Percentiles rank a stretch among this genome's conserved stretches.
Conservation (phyloP, 305 asterid species). For the Rubia balearica region DNA sequence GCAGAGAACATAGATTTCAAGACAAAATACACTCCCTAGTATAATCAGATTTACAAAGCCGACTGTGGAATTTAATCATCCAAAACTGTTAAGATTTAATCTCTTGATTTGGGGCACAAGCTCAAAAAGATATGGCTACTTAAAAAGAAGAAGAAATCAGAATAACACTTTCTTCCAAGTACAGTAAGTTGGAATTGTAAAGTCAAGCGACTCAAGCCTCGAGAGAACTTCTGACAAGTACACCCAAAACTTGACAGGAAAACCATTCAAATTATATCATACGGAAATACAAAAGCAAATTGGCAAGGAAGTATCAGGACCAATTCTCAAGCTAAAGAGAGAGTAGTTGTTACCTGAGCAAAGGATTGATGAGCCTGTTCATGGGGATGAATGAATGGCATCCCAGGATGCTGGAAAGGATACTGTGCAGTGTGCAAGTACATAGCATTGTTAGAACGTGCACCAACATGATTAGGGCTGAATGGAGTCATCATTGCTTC, state of each 20-base stretch:
- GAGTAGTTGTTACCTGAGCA: slow-evolving; percentile 53
- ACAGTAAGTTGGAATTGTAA: neutral
- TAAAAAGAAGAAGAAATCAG: neutral
- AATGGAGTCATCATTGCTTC: slow-evolving; percentile 73
- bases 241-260: neutral
- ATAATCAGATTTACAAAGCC: neutral
- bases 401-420: slow-evolving; percentile 79
- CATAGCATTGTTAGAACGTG: slow-evolving; percentile 51
- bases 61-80: neutral
- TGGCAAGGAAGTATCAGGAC: neutral
- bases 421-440: slow-evolving; percentile 75
- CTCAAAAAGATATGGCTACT: neutral
- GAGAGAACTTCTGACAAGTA: neutral
- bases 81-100: neutral
- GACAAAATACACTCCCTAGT: too few relatives aligned
- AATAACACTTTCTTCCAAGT: neutral
- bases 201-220: neutral
- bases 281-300: neutral
- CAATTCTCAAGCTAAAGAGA: neutral
- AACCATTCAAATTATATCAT: neutral
- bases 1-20: too few relatives aligned
- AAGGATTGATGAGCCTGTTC: slow-evolving; percentile 76
- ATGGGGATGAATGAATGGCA: slow-evolving; percentile 67
- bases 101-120: neutral
- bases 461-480: slow-evolving; percentile 57